Evolutionary conservation across 2,329 filamentous ascomycete genomes (phyloP).

Genomic region (Epichloe baconii): DNA sequence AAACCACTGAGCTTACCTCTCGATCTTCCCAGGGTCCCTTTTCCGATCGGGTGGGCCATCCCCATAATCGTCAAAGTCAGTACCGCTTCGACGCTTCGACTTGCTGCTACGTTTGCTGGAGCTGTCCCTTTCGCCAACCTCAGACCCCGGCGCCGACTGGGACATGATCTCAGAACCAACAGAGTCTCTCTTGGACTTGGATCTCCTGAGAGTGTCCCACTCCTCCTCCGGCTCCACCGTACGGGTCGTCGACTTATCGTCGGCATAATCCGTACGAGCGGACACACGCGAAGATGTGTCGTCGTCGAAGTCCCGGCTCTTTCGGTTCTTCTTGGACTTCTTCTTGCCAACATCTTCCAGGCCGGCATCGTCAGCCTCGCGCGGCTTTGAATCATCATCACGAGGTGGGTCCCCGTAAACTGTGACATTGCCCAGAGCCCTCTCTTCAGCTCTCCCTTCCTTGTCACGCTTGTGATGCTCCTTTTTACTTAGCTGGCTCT

Average conservation of each 20-base stretch:
- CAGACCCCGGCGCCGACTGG: constrained; percentile 22
- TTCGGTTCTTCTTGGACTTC: constrained; percentile 18
- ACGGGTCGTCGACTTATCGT: constrained; percentile 12
- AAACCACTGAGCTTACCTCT: constrained; percentile 37
- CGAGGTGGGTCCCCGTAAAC: constrained; percentile 13
- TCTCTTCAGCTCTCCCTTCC: constrained; percentile 12
- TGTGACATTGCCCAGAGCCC: constrained; percentile 10
- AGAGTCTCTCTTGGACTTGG: constrained; percentile 22
- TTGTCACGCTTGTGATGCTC: constrained; percentile 30
- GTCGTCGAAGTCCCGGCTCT: constrained; percentile 17
- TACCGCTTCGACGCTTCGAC: constrained; percentile 23
- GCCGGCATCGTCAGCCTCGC: constrained; percentile 11
- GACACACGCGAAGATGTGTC: constrained; percentile 14
- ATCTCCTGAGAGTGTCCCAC: constrained; percentile 21
- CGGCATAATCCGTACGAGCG: constrained; percentile 17
- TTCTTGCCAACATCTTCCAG: constrained; percentile 14
- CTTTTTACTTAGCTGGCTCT: constrained; percentile 19
- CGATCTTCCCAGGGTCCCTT: constrained; percentile 29
- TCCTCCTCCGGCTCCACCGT: constrained; percentile 18
- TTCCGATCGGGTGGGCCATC: constrained; percentile 27
- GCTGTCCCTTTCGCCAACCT: constrained; percentile 20
- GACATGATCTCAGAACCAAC: constrained; percentile 19
- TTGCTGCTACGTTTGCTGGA: constrained; percentile 28
- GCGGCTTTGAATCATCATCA: constrained; percentile 9
- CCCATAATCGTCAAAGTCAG: constrained; percentile 19